Evolutionary conservation across 73 alveolate species (phyloP).

Genomic region (Tetrahymena thermophila): DNA sequence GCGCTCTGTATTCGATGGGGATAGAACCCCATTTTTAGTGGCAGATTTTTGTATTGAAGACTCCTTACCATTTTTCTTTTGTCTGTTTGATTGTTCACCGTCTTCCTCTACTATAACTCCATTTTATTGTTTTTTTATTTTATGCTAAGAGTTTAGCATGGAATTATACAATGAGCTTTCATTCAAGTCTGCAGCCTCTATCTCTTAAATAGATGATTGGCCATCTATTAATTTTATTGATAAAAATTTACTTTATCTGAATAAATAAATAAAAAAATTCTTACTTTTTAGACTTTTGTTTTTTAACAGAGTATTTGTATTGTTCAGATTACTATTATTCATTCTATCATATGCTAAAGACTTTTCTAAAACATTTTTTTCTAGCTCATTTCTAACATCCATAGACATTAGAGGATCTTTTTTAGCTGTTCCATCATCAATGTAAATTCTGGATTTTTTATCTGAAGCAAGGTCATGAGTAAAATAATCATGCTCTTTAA

Average conservation of each 20-base stretch:
- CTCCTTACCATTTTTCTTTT: not conserved
- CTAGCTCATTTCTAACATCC: not conserved
- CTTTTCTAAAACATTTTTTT: not conserved
- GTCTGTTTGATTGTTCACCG: not conserved
- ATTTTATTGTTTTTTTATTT: not conserved
- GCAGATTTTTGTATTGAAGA: not conserved
- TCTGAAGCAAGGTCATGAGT: not conserved
- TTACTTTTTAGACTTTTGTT: not conserved
- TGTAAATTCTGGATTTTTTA: not conserved
- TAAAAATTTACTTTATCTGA: not conserved
- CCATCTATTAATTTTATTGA: not conserved
- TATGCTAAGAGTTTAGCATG: not conserved
- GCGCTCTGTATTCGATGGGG: not conserved
- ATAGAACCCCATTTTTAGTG: not conserved
- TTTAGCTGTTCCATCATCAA: not conserved
- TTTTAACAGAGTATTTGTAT: not conserved
- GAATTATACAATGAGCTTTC: not conserved
- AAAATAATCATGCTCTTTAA: not conserved
- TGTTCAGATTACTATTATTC: not conserved
- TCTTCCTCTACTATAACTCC: not conserved
- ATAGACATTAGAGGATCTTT: slow-evolving; percentile 2
- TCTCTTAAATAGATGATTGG: not conserved
- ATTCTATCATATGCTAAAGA: not conserved
- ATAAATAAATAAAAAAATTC: not conserved
- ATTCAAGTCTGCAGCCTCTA: not conserved